Conservation (phyloP, 352 stramenopile genomes). For the Phytophthora syringae region DNA sequence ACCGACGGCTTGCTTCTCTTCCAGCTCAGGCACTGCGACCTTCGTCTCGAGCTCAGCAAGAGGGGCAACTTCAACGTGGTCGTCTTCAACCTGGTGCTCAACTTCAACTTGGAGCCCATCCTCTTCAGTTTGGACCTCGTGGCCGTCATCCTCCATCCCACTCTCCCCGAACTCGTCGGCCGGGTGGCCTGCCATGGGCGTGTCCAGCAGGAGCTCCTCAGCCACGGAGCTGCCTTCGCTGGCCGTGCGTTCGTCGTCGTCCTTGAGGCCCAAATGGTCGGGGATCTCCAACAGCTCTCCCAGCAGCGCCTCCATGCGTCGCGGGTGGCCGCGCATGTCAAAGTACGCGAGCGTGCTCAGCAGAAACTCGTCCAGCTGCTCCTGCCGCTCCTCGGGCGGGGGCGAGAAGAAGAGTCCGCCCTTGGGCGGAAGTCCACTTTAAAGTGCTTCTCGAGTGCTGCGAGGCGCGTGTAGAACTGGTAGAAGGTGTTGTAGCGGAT, state of each 20-base stretch:
- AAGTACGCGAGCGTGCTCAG: constrained; percentile 60
- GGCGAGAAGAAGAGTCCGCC: constrained; percentile 68
- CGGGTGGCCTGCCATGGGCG: constrained; percentile 20
- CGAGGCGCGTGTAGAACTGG: constrained; percentile 60
- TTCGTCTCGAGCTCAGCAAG: constrained; percentile 15
- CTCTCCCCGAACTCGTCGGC: constrained; percentile 10
- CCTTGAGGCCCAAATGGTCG: constrained; percentile 40
- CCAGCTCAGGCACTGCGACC: constrained; percentile 11
- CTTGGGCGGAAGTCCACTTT: constrained; percentile 71
- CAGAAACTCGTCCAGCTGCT: constrained; percentile 72
- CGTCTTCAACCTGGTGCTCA: neutral
- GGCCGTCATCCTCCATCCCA: constrained; percentile 15
- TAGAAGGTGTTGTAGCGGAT: constrained; percentile 77
- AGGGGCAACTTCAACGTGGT: neutral
- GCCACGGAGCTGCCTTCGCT: constrained; percentile 42
- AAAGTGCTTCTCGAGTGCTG: constrained; percentile 56
- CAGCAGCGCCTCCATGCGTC: constrained; percentile 51
- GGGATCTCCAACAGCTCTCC: constrained; percentile 65
- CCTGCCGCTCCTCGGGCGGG: constrained; percentile 56
- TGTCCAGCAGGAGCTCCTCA: constrained; percentile 36
- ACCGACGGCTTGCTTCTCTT: constrained; percentile 9
- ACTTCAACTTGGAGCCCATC: constrained; percentile 21
- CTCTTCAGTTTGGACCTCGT: constrained; percentile 4
- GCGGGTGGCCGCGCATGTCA: constrained; percentile 45
- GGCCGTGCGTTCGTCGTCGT: constrained; percentile 37